Evolutionary conservation across 495 filamentous ascomycete species (phyloP).

Genomic region (Hypoxylon lienhwacheense): DNA sequence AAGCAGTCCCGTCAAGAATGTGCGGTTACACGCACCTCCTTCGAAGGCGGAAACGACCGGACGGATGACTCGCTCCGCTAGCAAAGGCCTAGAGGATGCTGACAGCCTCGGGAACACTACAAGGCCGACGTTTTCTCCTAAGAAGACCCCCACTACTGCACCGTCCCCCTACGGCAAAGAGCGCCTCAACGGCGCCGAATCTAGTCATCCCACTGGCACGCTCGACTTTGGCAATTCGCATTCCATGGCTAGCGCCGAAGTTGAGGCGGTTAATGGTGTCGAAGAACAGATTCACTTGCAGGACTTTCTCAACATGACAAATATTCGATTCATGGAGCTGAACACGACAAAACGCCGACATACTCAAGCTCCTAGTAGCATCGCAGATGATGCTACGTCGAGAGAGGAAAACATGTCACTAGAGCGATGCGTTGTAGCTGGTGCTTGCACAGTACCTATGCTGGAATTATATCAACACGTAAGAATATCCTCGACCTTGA

Average conservation of each 20-base stretch:
- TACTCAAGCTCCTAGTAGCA: conserved; percentile 65
- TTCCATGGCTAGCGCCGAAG: conserved; percentile 38
- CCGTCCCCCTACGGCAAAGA: conserved; percentile 55
- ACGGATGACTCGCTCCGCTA: conserved; percentile 57
- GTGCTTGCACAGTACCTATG: conserved; percentile 88
- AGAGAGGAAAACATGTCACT: conserved; percentile 59
- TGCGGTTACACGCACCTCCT: conserved; percentile 66
- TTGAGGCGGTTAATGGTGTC: conserved; percentile 48
- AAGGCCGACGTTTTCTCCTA: conserved; percentile 49
- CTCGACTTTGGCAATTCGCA: conserved; percentile 51
- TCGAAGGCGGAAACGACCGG: conserved; percentile 65
- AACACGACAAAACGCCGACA: conserved; percentile 87
- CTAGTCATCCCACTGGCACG: conserved; percentile 47
- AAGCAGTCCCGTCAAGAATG: conserved; percentile 76
- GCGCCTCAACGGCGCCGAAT: conserved; percentile 52
- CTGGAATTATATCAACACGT: conserved; percentile 92
- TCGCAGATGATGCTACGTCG: conserved; percentile 42
- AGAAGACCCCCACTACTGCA: conserved; percentile 35
- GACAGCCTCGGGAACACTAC: conserved; percentile 43
- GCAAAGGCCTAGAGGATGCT: conserved; percentile 43
- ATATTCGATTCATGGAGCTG: conserved; percentile 96
- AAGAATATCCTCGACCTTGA: conserved; percentile 40
- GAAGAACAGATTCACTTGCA: conserved; percentile 78
- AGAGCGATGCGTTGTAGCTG: conserved; percentile 81
- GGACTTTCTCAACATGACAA: conserved; percentile 92